phyloP scores from a whole-genome alignment of 305 asterid species.

The Solanum hybrid region DNA sequence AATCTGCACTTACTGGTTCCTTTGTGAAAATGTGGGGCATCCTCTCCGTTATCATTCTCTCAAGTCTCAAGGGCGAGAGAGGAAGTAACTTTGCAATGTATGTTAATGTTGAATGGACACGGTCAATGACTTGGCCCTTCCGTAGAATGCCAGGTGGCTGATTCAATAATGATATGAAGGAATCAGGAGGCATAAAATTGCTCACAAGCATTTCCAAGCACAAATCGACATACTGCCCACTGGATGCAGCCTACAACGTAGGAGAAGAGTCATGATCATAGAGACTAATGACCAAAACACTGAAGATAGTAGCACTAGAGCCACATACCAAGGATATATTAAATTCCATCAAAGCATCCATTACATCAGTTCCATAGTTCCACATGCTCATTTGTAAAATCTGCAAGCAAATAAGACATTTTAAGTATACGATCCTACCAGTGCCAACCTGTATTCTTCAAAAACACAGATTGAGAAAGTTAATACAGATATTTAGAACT shows the following conservation, averaged over 20 bases:
- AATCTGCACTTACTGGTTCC: conserved; percentile 46
- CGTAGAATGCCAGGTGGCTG: conserved; percentile 46
- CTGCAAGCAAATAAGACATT: conserved; percentile 26
- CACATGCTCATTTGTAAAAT: conserved; percentile 70
- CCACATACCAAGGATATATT: conserved; percentile 59
- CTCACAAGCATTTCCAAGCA: conserved; percentile 81
- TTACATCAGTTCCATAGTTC: conserved; percentile 68
- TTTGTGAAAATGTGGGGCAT: conserved; percentile 47
- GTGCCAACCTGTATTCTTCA: neutral
- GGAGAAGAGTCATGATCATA: neutral
- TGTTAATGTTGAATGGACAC: conserved; percentile 63
- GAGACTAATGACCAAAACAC: conserved; percentile 3
- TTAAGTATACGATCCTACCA: neutral
- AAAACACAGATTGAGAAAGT: neutral
- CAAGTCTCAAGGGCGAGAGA: conserved; percentile 66
- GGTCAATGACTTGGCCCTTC: conserved; percentile 71
- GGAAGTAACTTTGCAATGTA: conserved; percentile 67
- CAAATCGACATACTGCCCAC: conserved; percentile 58
- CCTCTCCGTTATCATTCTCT: conserved; percentile 45
- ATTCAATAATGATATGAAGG: conserved; percentile 41
- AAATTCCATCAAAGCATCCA: conserved; percentile 76
- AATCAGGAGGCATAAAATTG: conserved; percentile 67
- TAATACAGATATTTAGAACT: conserved; percentile 19
- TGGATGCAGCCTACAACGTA: conserved; percentile 62
- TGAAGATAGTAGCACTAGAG: neutral